Conservation (phyloP, 2,329 filamentous ascomycete genomes). For the Didymella sp. region DNA sequence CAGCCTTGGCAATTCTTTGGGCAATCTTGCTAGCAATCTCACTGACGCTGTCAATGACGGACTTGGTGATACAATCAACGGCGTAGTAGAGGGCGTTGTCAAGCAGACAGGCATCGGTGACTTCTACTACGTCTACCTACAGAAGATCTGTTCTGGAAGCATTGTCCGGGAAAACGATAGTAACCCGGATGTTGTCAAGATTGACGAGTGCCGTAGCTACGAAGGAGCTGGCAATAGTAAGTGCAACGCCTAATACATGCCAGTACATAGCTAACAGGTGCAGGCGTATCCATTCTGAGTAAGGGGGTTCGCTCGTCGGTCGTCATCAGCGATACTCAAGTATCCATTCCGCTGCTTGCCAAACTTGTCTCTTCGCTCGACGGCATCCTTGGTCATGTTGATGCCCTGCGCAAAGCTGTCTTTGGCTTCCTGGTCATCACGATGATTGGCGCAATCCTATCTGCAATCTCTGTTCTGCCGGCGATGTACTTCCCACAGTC, state of each 20-base stretch:
- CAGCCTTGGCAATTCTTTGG: slow-evolving; percentile 7
- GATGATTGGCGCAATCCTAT: slow-evolving; percentile 21
- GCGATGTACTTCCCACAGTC: slow-evolving; percentile 33
- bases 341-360: slow-evolving; percentile 26
- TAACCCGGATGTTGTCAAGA: not conserved
- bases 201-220: slow-evolving; percentile 23
- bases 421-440: slow-evolving; percentile 31
- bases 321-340: slow-evolving; percentile 22
- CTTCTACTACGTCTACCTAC: slow-evolving; percentile 26
- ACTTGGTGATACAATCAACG: slow-evolving; percentile 19
- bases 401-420: slow-evolving; percentile 17
- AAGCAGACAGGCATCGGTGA: slow-evolving; percentile 14
- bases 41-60: slow-evolving; percentile 23
- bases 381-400: slow-evolving; percentile 6
- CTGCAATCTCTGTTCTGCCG: slow-evolving; percentile 20
- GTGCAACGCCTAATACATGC: not conserved
- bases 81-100: slow-evolving; percentile 15
- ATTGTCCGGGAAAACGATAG: not conserved
- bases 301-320: slow-evolving; percentile 21
- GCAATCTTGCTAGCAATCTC: slow-evolving; percentile 15
- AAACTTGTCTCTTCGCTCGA: slow-evolving; percentile 14
- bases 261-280: not conserved
- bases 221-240: slow-evolving; percentile 14
- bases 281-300: slow-evolving; percentile 16
- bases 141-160: slow-evolving; percentile 17